Evolutionary conservation across 345 rosid genomes (phyloP).

Genomic region (Acer campestre): DNA sequence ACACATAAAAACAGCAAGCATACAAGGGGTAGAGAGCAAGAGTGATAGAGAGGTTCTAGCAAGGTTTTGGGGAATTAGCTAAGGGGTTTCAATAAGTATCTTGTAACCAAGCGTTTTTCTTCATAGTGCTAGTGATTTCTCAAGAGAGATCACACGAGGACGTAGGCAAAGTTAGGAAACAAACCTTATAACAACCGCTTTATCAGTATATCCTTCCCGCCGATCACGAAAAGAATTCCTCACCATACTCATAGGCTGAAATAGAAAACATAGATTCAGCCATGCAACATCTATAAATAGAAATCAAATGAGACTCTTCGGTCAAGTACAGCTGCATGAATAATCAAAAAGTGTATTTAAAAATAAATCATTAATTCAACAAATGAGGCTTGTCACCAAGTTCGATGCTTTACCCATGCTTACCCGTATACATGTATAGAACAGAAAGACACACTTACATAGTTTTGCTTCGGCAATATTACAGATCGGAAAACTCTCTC

Average conservation of each 20-base stretch:
- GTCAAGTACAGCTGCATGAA: constrained; percentile 2
- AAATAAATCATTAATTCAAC: background rate
- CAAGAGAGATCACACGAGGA: no score
- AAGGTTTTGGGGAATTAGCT: no score
- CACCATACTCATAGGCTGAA: constrained; percentile 88
- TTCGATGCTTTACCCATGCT: background rate
- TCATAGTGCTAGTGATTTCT: no score
- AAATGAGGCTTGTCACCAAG: background rate
- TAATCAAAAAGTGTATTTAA: background rate
- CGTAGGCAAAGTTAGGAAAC: no score
- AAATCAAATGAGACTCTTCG: background rate
- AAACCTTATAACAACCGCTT: constrained; percentile 88
- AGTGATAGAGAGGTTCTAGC: no score
- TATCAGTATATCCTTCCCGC: constrained; percentile 82
- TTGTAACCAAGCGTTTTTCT: no score
- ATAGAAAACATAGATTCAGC: constrained; percentile 35
- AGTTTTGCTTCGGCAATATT: constrained; percentile 86
- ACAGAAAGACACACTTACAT: constrained; percentile 56
- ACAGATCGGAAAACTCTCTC: constrained; percentile 90
- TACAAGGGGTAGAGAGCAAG: no score
- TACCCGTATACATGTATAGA: background rate
- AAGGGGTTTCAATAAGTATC: no score
- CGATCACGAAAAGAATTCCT: constrained; percentile 83
- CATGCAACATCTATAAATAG: constrained; percentile 20
- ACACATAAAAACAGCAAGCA: no score